These are phyloP conservation scores for Punctularia strigosozonata DNA, from an alignment of 768 basidiomycete genomes.

Conservation along the genomic window DNA sequence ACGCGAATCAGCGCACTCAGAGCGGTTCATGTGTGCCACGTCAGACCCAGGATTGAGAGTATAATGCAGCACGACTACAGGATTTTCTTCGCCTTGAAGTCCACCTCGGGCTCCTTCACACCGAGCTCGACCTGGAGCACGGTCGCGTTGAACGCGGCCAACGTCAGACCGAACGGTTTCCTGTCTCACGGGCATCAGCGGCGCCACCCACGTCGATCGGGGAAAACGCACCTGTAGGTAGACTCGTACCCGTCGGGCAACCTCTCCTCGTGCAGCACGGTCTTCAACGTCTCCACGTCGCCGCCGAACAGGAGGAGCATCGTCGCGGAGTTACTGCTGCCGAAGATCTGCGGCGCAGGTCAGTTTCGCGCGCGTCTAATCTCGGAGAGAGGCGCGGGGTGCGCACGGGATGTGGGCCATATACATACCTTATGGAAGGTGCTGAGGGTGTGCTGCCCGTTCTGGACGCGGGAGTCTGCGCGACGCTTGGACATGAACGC, in stretches of 20 bases:
- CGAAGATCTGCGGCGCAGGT: background rate
- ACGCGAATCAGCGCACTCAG: no score
- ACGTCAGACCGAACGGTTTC: constrained; percentile 49
- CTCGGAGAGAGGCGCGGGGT: background rate
- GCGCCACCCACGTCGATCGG: no score
- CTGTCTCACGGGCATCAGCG: no score
- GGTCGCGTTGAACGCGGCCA: constrained; percentile 38
- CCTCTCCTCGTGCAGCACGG: constrained; percentile 56
- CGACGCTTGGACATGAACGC: constrained; percentile 49
- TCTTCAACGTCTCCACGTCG: constrained; percentile 37
- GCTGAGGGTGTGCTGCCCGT: constrained; percentile 43
- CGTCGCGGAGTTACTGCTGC: constrained; percentile 51
- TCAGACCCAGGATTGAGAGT: no score
- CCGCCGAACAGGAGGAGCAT: constrained; percentile 60
- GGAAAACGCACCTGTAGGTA: constrained; percentile 34
- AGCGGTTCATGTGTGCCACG: no score
- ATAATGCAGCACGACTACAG: no score
- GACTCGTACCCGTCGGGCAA: constrained; percentile 66
- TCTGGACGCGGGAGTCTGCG: constrained; percentile 36
- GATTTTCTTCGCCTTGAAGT: no score
- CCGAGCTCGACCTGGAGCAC: constrained; percentile 18
- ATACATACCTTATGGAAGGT: constrained; percentile 49
- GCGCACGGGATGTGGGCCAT: constrained; percentile 46
- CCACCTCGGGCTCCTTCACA: constrained; percentile 18
- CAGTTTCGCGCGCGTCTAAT: background rate